Evolutionary conservation across 768 basidiomycete species (phyloP), one percentile per base, ranked within the genome.

Genomic region (Pluteus cervinus): DNA sequence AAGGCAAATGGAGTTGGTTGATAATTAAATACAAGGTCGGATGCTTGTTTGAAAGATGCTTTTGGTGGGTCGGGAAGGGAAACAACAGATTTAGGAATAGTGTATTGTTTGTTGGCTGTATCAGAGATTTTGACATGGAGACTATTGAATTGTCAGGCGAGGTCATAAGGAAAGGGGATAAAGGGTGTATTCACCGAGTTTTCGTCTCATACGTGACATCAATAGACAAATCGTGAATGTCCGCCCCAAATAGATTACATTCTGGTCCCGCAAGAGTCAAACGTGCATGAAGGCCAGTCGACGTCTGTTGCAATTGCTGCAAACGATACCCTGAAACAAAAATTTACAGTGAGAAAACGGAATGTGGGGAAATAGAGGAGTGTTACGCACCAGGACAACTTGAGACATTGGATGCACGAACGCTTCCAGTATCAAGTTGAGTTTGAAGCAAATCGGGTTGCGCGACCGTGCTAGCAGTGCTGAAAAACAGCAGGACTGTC

Each of bases 1-100:
- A 87, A 88, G 2, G 79, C 75, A 52, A 88, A 88, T 0, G 86
- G 85, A 0, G 65, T 61, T 1, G 67, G 5, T 2, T 79, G 65
- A 42, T 77, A 75, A 51, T 86, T 79, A 63, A 88, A 87, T 3
- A 77, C 60, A 7, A 88, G 64, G 48, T 87, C 84, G 0, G 79
- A 79, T 0, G 54, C 60, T 9, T 58, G 39, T 24, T 52, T 58
- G 37, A 63, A 60, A 1, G 62, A 60, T 9, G 48, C 44, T 0
- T 50, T 53, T 4, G 71, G 59, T 4, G 56, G 43, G 3, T 53
- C 15, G 12, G 76, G 71, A 2, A 65, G 64, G n/a, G 63, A 42
- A 14, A 67, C 47, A 14, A 65, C 69, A 61, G 64, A 69, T 21
- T 71, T 53, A 0, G 84, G 84, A 25, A 88, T 67, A 5, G 73